Conservation (phyloP, 108 stramenopile genomes). For the Skeletonema costatum region DNA sequence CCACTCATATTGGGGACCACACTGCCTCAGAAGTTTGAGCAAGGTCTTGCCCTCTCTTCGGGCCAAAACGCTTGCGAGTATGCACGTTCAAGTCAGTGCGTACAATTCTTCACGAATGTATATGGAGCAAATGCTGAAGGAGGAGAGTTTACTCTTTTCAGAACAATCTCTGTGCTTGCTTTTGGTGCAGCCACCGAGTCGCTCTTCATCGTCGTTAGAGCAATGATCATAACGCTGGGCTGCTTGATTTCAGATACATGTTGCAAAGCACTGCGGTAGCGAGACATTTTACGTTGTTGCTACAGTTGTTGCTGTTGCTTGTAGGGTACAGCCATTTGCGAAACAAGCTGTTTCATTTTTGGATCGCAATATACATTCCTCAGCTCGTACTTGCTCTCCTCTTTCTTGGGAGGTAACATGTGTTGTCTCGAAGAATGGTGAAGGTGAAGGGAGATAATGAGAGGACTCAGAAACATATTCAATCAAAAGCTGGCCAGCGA, state of each 20-base stretch:
- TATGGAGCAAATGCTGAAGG: not conserved
- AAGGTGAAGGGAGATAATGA: not conserved
- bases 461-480: too few relatives aligned
- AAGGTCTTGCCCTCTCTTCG: not conserved
- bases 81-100: not conserved
- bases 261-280: not conserved
- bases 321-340: not conserved
- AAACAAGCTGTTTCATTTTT: slow-evolving; percentile 4
- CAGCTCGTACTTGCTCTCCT: not conserved
- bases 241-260: not conserved
- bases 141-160: not conserved
- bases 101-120: not conserved
- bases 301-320: not conserved
- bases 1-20: not conserved
- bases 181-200: not conserved
- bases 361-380: slow-evolving; percentile 1
- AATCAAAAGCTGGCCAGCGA: too few relatives aligned
- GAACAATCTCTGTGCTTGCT: not conserved
- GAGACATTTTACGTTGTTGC: not conserved
- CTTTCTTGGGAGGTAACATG: not conserved
- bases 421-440: not conserved
- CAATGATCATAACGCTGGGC: not conserved
- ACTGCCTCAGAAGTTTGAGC: not conserved
- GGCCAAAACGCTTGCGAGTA: not conserved
- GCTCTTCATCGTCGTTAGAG: not conserved